A percentile compares a stretch with the other conserved stretches of the same genome.
Conservation (phyloP, 2,329 filamentous ascomycete genomes). For the Stagonosporopsis rhizophila region DNA sequence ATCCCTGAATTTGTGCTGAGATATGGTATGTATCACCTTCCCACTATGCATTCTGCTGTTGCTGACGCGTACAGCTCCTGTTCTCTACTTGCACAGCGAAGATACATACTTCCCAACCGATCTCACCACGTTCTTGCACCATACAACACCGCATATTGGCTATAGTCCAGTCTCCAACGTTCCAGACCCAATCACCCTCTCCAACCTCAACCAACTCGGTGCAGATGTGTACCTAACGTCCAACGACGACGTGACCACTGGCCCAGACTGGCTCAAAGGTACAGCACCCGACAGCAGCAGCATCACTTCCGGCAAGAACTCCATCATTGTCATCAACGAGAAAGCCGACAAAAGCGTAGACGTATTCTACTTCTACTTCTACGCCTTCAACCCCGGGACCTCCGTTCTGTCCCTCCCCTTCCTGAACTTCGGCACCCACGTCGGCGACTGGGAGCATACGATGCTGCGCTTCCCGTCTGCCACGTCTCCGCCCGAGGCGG, state of each 20-base stretch:
- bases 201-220: slow-evolving; percentile 55
- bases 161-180: slow-evolving; percentile 45
- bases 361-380: slow-evolving; percentile 71
- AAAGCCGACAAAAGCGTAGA: slow-evolving; percentile 62
- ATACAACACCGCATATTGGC: slow-evolving; percentile 51
- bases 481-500: slow-evolving; percentile 52
- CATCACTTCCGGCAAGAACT: slow-evolving; percentile 59
- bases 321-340: slow-evolving; percentile 64
- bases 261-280: slow-evolving; percentile 58
- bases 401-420: slow-evolving; percentile 50
- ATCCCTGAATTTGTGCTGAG: slow-evolving; percentile 49
- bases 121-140: slow-evolving; percentile 50
- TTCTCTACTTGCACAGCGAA: slow-evolving; percentile 54
- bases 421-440: slow-evolving; percentile 64
- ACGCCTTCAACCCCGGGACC: slow-evolving; percentile 64
- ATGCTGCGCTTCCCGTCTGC: slow-evolving; percentile 70
- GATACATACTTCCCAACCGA: slow-evolving; percentile 56
- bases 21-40: slow-evolving; percentile 40
- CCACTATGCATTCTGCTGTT: neutral
- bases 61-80: slow-evolving; percentile 47
- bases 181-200: slow-evolving; percentile 48
- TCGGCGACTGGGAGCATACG: slow-evolving; percentile 72
- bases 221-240: slow-evolving; percentile 55
- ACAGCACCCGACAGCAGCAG: slow-evolving; percentile 60
- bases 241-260: slow-evolving; percentile 50